phyloP scores from a whole-genome alignment of 306 rosid species.

The Vigna radiata region DNA sequence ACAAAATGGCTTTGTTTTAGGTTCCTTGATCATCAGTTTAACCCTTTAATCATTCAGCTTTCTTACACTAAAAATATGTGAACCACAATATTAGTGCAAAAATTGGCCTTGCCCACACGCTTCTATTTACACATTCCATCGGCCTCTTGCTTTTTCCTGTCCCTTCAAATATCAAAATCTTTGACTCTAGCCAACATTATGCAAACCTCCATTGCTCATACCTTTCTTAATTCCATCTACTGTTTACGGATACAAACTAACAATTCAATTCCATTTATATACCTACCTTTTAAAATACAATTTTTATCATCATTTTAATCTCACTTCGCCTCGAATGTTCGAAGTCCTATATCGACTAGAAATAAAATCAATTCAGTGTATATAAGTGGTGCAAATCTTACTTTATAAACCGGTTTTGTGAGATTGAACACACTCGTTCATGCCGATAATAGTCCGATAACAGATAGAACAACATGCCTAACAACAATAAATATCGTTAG shows the following conservation, averaged over 20 bases:
- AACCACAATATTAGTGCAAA: not conserved
- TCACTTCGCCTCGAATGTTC: too few species aligned
- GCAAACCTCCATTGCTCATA: not conserved
- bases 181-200: constrained; percentile 20
- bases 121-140: constrained; percentile 45
- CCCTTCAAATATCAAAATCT: constrained; percentile 30
- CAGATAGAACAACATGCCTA: too few species aligned
- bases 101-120: constrained; percentile 45
- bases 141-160: constrained; percentile 36
- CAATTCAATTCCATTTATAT: not conserved
- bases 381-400: too few species aligned
- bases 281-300: not conserved
- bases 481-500: too few species aligned
- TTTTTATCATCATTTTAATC: not conserved
- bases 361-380: too few species aligned
- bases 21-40: constrained; percentile 54
- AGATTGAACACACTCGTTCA: too few species aligned
- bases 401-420: too few species aligned
- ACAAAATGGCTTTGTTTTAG: constrained; percentile 51
- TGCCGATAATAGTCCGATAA: too few species aligned
- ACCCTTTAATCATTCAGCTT: constrained; percentile 69
- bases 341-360: too few species aligned
- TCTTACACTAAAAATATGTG: constrained; percentile 39
- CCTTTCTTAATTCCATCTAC: not conserved
- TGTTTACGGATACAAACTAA: not conserved